A percentile compares a stretch with the other conserved stretches of the same genome.
phyloP scores from a whole-genome alignment of 805 yeast species.

The Cephaloascus albidus region DNA sequence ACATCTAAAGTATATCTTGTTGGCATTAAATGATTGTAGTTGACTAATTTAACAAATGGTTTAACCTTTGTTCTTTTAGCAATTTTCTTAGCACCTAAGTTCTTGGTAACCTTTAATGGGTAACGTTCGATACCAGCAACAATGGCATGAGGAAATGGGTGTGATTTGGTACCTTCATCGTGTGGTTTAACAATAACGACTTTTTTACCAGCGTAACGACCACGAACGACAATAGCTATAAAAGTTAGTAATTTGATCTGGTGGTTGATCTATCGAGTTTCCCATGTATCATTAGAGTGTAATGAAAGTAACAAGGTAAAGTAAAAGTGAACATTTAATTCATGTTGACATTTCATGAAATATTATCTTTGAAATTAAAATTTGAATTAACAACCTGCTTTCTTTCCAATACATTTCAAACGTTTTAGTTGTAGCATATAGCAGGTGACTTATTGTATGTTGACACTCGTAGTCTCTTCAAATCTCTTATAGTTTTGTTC shows the following conservation, averaged over 20 bases:
- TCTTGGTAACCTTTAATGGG: constrained; percentile 94
- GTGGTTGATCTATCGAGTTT: too few relatives aligned
- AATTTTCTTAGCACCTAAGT: constrained; percentile 90
- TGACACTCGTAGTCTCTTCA: too few relatives aligned
- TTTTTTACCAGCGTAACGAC: constrained; percentile 99
- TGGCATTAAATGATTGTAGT: constrained; percentile 99
- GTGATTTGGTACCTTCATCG: constrained; percentile 98
- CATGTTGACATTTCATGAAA: too few relatives aligned
- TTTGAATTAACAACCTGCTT: too few relatives aligned
- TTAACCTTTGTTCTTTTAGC: constrained; percentile 97
- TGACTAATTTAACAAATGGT: constrained; percentile 98
- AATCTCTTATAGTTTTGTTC: too few relatives aligned
- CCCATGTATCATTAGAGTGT: too few relatives aligned
- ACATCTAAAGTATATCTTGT: constrained; percentile 98
- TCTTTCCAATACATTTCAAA: too few relatives aligned
- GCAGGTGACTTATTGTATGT: too few relatives aligned
- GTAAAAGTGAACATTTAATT: too few relatives aligned
- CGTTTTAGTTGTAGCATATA: too few relatives aligned
- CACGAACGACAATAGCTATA: constrained; percentile 96
- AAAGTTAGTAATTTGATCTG: constrained; percentile 20
- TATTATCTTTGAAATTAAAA: too few relatives aligned
- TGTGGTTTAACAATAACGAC: constrained; percentile 97
- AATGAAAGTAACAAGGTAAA: background rate
- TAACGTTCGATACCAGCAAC: constrained; percentile 99
- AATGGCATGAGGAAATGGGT: constrained; percentile 98